A percentile compares a stretch with the other conserved stretches of the same genome.
Conservation (phyloP, 1,139 yeast species). For the Debaryomycetaceae sp. region DNA sequence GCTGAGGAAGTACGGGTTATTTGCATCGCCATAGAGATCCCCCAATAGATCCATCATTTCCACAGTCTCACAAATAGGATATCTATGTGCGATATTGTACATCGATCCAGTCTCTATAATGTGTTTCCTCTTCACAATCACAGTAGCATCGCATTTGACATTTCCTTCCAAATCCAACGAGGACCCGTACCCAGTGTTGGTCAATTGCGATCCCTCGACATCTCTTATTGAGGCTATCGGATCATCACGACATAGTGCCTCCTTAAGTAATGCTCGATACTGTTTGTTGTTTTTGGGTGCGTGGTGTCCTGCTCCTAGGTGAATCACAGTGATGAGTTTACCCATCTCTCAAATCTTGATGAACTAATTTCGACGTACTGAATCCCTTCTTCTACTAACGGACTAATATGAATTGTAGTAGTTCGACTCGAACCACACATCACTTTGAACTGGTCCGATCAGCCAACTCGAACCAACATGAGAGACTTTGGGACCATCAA, state of each 20-base stretch:
- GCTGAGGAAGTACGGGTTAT: constrained; percentile 18
- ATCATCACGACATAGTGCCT: constrained; percentile 14
- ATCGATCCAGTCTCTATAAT: constrained; percentile 15
- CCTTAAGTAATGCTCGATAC: constrained; percentile 21
- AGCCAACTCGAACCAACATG: too few relatives aligned
- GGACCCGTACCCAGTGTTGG: constrained; percentile 60
- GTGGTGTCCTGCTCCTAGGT: constrained; percentile 43
- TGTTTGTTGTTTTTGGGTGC: constrained; percentile 10
- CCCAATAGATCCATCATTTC: constrained; percentile 2
- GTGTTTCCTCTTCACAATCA: constrained; percentile 14
- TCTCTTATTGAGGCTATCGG: constrained; percentile 19
- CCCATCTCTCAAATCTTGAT: too few relatives aligned
- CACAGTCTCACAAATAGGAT: constrained; percentile 22
- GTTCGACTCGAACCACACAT: too few relatives aligned
- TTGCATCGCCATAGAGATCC: constrained; percentile 13
- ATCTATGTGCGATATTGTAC: constrained; percentile 18
- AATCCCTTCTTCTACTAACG: too few relatives aligned
- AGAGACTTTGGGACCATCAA: too few relatives aligned
- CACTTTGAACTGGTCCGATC: too few relatives aligned
- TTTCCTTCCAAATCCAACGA: constrained; percentile 43
- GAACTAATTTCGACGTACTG: too few relatives aligned
- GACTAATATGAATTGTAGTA: too few relatives aligned
- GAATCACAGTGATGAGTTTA: constrained; percentile 18
- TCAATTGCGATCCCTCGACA: constrained; percentile 43
- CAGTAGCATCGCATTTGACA: constrained; percentile 53